A percentile compares a stretch with the other conserved stretches of the same genome.
These are phyloP conservation scores for Yamadazyma buinensis DNA, from an alignment of 1,139 yeast species.

Conservation along the genomic window DNA sequence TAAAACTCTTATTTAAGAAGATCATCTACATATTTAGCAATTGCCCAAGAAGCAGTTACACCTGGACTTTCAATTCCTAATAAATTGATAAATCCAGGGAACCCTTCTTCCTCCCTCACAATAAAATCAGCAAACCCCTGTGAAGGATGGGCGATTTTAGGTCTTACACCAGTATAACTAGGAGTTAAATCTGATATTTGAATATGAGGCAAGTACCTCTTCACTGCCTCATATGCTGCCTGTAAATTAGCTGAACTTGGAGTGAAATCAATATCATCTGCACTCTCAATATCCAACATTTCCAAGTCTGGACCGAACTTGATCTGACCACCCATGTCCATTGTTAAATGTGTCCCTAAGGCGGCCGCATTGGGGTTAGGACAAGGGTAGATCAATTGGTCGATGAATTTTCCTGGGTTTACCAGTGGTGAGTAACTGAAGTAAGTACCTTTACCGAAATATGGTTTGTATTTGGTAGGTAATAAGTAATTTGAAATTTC, in stretches of 20 bases:
- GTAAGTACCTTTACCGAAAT: conserved; percentile 83
- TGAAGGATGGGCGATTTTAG: conserved; percentile 52
- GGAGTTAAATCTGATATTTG: conserved; percentile 52
- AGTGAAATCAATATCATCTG: conserved; percentile 41
- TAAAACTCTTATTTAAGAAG: conserved; percentile 17
- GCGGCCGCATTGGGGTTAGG: conserved; percentile 71
- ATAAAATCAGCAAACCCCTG: conserved; percentile 63
- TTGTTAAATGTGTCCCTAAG: conserved; percentile 81
- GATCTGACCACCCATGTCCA: conserved; percentile 77
- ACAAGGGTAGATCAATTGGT: conserved; percentile 67
- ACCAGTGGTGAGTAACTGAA: conserved; percentile 49
- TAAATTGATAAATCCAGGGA: conserved; percentile 75
- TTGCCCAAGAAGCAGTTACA: conserved; percentile 75
- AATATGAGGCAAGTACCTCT: conserved; percentile 59
- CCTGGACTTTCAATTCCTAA: conserved; percentile 92
- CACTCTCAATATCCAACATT: conserved; percentile 52
- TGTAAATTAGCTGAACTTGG: conserved; percentile 47
- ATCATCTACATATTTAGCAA: conserved; percentile 66
- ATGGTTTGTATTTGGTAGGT: conserved; percentile 54
- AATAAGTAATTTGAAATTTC: conserved; percentile 62
- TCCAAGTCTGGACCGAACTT: conserved; percentile 89
- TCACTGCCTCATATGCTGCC: conserved; percentile 57
- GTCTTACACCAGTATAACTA: conserved; percentile 79
- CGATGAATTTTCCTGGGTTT: conserved; percentile 35
- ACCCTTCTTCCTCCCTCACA: conserved; percentile 59